Base-by-base conservation (phyloP, 2,329 filamentous ascomycete genomes). In the Cadophora sp. region DNA sequence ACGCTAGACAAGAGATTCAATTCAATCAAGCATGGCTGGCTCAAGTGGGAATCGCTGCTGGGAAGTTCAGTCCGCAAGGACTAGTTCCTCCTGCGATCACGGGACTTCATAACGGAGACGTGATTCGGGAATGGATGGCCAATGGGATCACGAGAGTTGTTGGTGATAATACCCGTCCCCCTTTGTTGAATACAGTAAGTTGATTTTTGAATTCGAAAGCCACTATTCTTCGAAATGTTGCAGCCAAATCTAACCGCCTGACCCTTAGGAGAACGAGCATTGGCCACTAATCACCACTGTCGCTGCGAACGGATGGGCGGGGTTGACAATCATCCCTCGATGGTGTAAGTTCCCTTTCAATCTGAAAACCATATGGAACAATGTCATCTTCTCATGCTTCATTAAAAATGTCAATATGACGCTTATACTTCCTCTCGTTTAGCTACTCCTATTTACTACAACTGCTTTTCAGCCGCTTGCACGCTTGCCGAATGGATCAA, bases 31-130 rank as follows among this genome's bases (percentile, higher is more conserved):
- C 82, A 5, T 89, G 87, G 86, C 73, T 89, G 51, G 80, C 82
- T 67, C 83, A 86, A 72, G 80, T 83, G 6, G 85, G 85, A 12
- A 79, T 89, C 66, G 79, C 80, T 67, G 72, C 78, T 29, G 82
- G 83, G 24, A 79, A 80, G 61, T 89, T 83, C 76, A 87, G 85
- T 27, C 70, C 78, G 2, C 81, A 83, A 53, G 87, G 86, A 24
- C 81, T 89, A 56, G 87, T 89, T 68, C 87, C 87, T 2, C 87
- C 87, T 1, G 87, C 86, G 59, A 90, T 89, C 67, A 89, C 87
- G 1, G 87, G 87, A 59, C 76, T 89, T n/a, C 85, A 89, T 78
- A 89, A 89, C 71, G 87, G 85, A 24, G 87, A 90, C 76, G 87
- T 82, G 9, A 82, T 90, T 58, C 79, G 79, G 64, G 87, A 85